Percentiles rank a stretch among this genome's conserved stretches.
Conservation (phyloP, 1,139 yeast species). For the Lodderomyces orthopsilosis region DNA sequence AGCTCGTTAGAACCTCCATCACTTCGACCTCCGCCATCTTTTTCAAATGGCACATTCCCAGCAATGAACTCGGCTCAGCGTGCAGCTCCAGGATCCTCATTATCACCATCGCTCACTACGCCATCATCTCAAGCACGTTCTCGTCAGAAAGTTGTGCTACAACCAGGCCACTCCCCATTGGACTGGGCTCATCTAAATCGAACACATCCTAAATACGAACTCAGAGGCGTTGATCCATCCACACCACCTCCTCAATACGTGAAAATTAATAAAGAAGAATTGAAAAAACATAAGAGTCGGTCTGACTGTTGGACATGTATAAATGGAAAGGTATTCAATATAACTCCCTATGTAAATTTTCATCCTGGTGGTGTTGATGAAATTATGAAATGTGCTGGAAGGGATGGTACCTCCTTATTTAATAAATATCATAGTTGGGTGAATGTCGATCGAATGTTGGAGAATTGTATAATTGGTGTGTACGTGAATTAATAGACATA, state of each 20-base stretch:
- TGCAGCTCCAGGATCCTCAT: conserved; percentile 25
- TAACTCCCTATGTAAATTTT: conserved; percentile 75
- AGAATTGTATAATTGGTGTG: conserved; percentile 73
- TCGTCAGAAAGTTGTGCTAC: conserved; percentile 57
- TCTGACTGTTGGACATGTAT: conserved; percentile 87
- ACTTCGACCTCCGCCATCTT: conserved; percentile 27
- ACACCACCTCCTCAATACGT: conserved; percentile 47
- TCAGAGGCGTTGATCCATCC: conserved; percentile 39
- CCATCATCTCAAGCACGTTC: conserved; percentile 17
- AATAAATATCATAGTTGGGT: conserved; percentile 88
- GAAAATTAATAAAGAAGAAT: conserved; percentile 56
- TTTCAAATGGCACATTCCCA: conserved; percentile 28
- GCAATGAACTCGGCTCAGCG: conserved; percentile 7
- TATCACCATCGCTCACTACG: conserved; percentile 6
- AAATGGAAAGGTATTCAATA: conserved; percentile 77
- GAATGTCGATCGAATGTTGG: conserved; percentile 77
- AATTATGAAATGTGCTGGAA: conserved; percentile 76
- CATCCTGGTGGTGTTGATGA: conserved; percentile 94
- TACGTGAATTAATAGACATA: conserved; percentile 11
- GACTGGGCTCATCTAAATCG: conserved; percentile 74
- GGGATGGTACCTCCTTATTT: conserved; percentile 79
- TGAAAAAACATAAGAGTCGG: conserved; percentile 53
- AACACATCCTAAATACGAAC: conserved; percentile 24
- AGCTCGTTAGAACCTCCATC: conserved; percentile 4
- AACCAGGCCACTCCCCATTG: conserved; percentile 81